Evolutionary conservation across 805 yeast species (phyloP).

Genomic region (Candida quercuum): DNA sequence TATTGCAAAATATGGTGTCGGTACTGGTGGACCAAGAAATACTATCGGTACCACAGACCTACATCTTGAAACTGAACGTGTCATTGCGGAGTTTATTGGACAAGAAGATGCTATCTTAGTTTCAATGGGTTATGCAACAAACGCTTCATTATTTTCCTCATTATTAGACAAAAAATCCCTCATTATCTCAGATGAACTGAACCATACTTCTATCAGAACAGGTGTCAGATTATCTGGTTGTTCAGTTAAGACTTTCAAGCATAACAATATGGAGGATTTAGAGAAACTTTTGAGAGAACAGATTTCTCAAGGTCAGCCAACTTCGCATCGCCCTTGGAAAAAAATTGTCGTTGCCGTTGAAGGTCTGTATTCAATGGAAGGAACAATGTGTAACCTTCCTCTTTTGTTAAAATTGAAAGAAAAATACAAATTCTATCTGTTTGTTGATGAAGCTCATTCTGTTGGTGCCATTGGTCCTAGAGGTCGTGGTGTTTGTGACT

Average conservation of each 20-base stretch:
- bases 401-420: constrained; percentile 63
- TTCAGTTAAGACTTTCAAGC: constrained; percentile 85
- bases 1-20: constrained; percentile 67
- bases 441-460: constrained; percentile 97
- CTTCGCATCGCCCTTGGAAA: constrained; percentile 94
- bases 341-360: constrained; percentile 82
- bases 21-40: constrained; percentile 74
- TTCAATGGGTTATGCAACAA: constrained; percentile 95
- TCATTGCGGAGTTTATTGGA: constrained; percentile 82
- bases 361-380: constrained; percentile 91
- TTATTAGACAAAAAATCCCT: constrained; percentile 83
- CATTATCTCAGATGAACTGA: constrained; percentile 88
- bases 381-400: constrained; percentile 83
- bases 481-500: constrained; percentile 95
- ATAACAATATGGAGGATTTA: constrained; percentile 79
- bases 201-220: constrained; percentile 93
- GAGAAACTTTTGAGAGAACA: constrained; percentile 77
- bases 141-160: constrained; percentile 80
- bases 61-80: constrained; percentile 67
- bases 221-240: constrained; percentile 94
- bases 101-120: constrained; percentile 83
- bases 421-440: constrained; percentile 83
- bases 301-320: constrained; percentile 91
- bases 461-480: constrained; percentile 96
- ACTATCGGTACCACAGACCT: constrained; percentile 71